Evolutionary conservation across 148 eudicot species (phyloP).

Genomic region (Talinum fruticosum): DNA sequence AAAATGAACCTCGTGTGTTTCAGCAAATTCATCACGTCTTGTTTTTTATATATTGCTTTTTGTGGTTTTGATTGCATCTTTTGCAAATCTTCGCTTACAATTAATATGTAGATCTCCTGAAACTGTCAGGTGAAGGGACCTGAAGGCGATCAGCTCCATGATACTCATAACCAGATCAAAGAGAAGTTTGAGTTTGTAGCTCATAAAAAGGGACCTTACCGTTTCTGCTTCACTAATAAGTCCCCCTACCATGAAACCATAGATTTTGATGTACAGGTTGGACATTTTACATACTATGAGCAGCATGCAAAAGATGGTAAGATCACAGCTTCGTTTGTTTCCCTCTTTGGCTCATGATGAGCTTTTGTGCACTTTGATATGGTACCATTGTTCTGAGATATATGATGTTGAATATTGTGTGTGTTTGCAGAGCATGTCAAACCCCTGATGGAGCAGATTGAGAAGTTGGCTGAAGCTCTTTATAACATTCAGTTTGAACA

Average conservation of each 20-base stretch:
- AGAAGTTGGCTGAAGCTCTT: conserved; percentile 77
- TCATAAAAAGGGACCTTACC: conserved; percentile 67
- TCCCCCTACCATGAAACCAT: conserved; percentile 92
- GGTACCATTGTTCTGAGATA: neutral
- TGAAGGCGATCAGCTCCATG: conserved; percentile 63
- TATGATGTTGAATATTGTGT: conserved; percentile 4
- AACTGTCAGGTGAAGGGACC: conserved; percentile 75
- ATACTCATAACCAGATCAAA: conserved; percentile 60
- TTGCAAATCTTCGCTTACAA: conserved; percentile 10
- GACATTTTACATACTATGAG: conserved; percentile 63
- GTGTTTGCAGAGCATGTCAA: conserved; percentile 78
- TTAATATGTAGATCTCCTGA: conserved; percentile 7
- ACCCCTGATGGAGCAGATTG: conserved; percentile 77
- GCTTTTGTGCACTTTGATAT: neutral
- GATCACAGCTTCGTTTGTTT: neutral
- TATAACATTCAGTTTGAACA: conserved; percentile 95
- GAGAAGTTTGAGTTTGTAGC: conserved; percentile 83
- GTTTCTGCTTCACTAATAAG: conserved; percentile 81
- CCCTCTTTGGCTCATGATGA: neutral
- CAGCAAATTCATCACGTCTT: neutral
- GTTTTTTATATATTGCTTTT: neutral
- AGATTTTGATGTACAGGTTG: conserved; percentile 86
- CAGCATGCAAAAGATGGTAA: conserved; percentile 96
- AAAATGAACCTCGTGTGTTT: neutral
- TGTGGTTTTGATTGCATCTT: neutral